Base-by-base conservation (phyloP, 1,284 basidiomycete species). In the Moesziomyces globuligerus region DNA sequence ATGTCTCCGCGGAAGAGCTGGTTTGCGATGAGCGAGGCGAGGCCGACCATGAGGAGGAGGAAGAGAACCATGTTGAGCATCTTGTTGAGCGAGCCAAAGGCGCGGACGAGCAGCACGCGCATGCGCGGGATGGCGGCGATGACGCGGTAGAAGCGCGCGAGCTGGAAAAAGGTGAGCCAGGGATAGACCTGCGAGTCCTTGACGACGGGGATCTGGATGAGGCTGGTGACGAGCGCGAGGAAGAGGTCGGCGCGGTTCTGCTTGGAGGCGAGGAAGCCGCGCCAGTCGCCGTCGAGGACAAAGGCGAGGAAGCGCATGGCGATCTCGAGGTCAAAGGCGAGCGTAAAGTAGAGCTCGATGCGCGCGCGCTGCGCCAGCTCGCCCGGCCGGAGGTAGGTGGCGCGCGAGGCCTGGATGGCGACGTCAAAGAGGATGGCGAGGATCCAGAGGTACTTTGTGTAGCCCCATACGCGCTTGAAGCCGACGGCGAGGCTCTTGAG, bases 21-120 rank as follows among this genome's bases (percentile, higher is more conserved):
- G 17, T 91, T 86, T 17, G 88, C 89, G 53, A 94, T 87, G 24
- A 98, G 86, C 0, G 94, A 91, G 1, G 90, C 90, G 36, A 98
- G 86, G 72, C 91, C 91, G 81, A 94, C 96, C 84, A 94, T 90
- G 60, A 96, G 84, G 60, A 98, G 84, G 24, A 98, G 86, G 85
- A 98, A 98, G 36, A 95, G 83, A 15, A 92, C 88, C 93, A 97
- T 97, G 86, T 98, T 98, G 28, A 88, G 86, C 32, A 98, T 85
- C 84, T 93, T 94, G 64, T 90, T 90, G 85, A 97, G 89, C 81
- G 93, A 94, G 24, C 94, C 94, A 72, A 97, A 93, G 1, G 97
- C 91, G 1, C 90, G 90, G 7, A 73, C 42, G 13, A 81, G 55
- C 51, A 81, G 51, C 9, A 74, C 68, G 21, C 75, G 68, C 91